These are phyloP conservation scores for Lavandula angustifolia DNA, from an alignment of 257 asterid genomes.

Conservation along the genomic window DNA sequence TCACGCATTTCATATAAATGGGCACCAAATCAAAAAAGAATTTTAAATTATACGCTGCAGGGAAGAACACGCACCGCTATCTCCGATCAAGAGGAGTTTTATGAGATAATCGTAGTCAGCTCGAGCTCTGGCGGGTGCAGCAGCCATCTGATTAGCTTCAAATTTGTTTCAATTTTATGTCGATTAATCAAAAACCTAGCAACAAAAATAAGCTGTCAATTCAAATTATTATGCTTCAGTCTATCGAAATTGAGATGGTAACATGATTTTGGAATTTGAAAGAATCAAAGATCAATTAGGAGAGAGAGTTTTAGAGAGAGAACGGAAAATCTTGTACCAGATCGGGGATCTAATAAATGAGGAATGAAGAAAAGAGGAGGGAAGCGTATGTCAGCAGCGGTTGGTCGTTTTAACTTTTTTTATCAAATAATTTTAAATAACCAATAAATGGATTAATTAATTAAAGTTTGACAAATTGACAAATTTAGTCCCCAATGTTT, in stretches of 20 bases:
- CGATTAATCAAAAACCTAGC: conserved; percentile 48
- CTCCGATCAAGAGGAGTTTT: conserved; percentile 73
- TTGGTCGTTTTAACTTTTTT: conserved; percentile 38
- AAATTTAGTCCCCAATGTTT: no score
- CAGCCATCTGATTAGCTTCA: conserved; percentile 58
- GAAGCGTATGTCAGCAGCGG: conserved; percentile 52
- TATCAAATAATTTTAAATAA: neutral
- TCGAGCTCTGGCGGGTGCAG: conserved; percentile 73
- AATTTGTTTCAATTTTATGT: conserved; percentile 20
- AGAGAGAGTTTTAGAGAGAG: conserved; percentile 22
- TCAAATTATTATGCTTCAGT: conserved; percentile 11
- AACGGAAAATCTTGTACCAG: conserved; percentile 40
- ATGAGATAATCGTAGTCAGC: conserved; percentile 75
- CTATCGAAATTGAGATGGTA: conserved; percentile 13
- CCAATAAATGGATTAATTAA: conserved; percentile 14
- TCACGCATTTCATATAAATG: conserved; percentile 19
- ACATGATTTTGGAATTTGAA: conserved; percentile 27
- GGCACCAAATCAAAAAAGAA: neutral
- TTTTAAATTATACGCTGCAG: neutral
- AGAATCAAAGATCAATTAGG: neutral
- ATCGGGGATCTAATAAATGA: conserved; percentile 59
- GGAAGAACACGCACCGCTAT: conserved; percentile 53
- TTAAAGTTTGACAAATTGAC: no score
- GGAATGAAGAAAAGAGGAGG: conserved; percentile 46
- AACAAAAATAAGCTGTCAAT: conserved; percentile 24